Base-by-base conservation (phyloP, 1,139 yeast genomes). In the Hemisphaericaspora xylofermentans region DNA sequence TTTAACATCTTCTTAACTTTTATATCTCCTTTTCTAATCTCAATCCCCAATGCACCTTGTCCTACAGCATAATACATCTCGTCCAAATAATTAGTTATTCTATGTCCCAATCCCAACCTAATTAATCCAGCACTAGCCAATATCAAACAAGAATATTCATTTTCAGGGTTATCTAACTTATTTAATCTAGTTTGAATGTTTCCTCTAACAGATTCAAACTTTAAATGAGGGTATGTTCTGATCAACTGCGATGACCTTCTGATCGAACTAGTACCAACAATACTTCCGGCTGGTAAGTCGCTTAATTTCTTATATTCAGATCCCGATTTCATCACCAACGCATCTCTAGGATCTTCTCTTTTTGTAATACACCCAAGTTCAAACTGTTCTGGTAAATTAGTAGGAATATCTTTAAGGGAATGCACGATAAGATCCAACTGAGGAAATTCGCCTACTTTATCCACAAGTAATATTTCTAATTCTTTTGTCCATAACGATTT, bases 41-140 rank as follows among this genome's bases (percentile, higher is more conserved):
- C 98, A 30, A 93, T 71, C 16, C 98, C 98, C 40, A 93, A 68
- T 0, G 98, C 98, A 48, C 98, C 98, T 68, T 93, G 98, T 14
- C 98, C 98, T 32, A 93, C 97, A 0, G 98, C 96, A 59, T 93
- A 88, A 60, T 83, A 87, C 96, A 93, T 88, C 44, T 84, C 88
- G 48, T 84, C 81, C 48, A 93, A 72, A 50, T 63, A 74, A 32
- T 81, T 71, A 13, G 88, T 78, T 56, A 93, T 89, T 61, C 98
- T 75, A 47, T 79, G 64, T 22, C 78, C 81, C 43, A 89, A 66
- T 2, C 83, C 88, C 35, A 86, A 67, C 50, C 98, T 78, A 30
- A 78, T 70, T 45, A 93, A 74, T 2, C 98, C 98, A 3, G 98
- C 98, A 17, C 94, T 85, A 0, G 98, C 98, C 46, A 93, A 72